Evolutionary conservation across 2,329 filamentous ascomycete genomes (phyloP).

Genomic region (Beauveria sp.): DNA sequence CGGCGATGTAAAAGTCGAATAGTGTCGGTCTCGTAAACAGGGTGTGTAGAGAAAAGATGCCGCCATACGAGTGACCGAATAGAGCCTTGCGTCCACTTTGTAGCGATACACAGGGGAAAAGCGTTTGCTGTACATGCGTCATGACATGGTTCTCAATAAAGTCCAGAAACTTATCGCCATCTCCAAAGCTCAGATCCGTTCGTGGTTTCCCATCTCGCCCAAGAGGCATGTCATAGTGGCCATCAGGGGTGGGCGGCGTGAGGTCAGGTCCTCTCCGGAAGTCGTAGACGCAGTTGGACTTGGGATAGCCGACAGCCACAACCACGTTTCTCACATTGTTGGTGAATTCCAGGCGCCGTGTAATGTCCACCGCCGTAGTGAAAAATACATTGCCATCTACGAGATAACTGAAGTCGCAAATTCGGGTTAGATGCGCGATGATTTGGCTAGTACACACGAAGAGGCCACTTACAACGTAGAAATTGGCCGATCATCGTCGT

Average conservation of each 20-base stretch:
- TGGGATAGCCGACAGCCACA: conserved; percentile 26
- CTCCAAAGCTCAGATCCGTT: conserved; percentile 25
- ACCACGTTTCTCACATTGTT: conserved; percentile 22
- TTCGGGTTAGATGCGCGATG: neutral
- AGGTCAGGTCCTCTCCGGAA: conserved; percentile 23
- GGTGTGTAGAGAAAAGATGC: conserved; percentile 37
- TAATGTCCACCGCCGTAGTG: conserved; percentile 25
- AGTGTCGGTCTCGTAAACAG: conserved; percentile 31
- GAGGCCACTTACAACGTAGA: conserved; percentile 21
- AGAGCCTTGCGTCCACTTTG: conserved; percentile 32
- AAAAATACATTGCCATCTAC: conserved; percentile 29
- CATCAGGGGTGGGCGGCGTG: conserved; percentile 20
- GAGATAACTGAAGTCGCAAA: conserved; percentile 20
- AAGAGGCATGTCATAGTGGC: conserved; percentile 18
- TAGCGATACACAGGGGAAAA: conserved; percentile 23
- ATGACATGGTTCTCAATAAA: conserved; percentile 34
- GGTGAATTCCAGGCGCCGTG: conserved; percentile 18
- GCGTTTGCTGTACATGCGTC: conserved; percentile 21
- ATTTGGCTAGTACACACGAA: no score
- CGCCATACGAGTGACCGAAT: conserved; percentile 42
- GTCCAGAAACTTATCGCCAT: conserved; percentile 35
- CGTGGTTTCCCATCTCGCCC: conserved; percentile 19
- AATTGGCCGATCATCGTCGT: conserved; percentile 15
- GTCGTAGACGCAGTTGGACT: conserved; percentile 21
- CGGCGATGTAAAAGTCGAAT: conserved; percentile 37